Conservation (phyloP, 2,329 filamentous ascomycete species). For the Lasiodiplodia theobromae region DNA sequence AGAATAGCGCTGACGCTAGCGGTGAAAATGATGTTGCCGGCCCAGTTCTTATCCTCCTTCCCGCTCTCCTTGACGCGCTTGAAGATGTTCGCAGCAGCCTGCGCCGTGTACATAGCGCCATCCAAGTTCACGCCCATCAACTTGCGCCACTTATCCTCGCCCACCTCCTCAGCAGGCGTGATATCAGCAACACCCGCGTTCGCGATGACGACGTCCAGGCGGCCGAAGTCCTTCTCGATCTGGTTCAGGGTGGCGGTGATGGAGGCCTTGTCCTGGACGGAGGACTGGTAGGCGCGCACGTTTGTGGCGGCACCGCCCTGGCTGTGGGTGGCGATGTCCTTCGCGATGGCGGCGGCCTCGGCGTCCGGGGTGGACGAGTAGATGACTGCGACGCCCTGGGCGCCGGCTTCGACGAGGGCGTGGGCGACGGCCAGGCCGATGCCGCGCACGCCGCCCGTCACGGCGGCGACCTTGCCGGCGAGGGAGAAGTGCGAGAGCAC, state of each 20-base stretch:
- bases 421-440: slow-evolving; percentile 30
- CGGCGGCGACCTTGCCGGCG: slow-evolving; percentile 29
- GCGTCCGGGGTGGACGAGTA: slow-evolving; percentile 34
- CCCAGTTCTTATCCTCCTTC: slow-evolving; percentile 33
- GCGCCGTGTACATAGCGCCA: slow-evolving; percentile 49
- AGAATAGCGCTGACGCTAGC: slow-evolving; percentile 48
- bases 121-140: slow-evolving; percentile 34
- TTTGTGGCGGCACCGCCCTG: slow-evolving; percentile 24
- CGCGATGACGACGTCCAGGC: slow-evolving; percentile 30
- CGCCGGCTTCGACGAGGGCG: slow-evolving; percentile 32
- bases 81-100: slow-evolving; percentile 49
- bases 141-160: slow-evolving; percentile 8
- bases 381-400: slow-evolving; percentile 26
- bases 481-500: slow-evolving; percentile 31
- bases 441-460: slow-evolving; percentile 30
- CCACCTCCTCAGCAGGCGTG: slow-evolving; percentile 25
- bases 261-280: slow-evolving; percentile 32
- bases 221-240: slow-evolving; percentile 29
- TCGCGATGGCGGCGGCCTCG: slow-evolving; percentile 31
- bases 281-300: slow-evolving; percentile 35
- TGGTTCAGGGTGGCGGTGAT: slow-evolving; percentile 29
- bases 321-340: slow-evolving; percentile 32
- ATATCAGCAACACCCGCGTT: slow-evolving; percentile 29
- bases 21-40: slow-evolving; percentile 48
- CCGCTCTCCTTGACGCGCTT: slow-evolving; percentile 39